Percentiles rank a stretch among this genome's conserved stretches.
These are phyloP conservation scores for Hypoxylon trugodes DNA, from an alignment of 495 filamentous ascomycete species.

Conservation along the genomic window DNA sequence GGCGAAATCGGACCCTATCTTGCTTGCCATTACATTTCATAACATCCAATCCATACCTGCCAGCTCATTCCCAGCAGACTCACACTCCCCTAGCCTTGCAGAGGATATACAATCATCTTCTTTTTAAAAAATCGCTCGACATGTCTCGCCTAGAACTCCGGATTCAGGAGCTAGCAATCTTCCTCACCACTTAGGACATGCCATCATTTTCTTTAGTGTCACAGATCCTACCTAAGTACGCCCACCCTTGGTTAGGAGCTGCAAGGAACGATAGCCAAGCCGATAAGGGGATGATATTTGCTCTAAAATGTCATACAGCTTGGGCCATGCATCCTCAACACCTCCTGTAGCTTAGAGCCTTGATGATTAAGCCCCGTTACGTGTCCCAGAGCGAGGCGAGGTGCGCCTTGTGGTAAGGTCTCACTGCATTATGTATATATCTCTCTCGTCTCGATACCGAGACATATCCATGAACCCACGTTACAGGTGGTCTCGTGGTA, in stretches of 20 bases:
- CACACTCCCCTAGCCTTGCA: background rate
- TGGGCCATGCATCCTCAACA: no score
- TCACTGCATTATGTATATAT: slow-evolving; percentile 40
- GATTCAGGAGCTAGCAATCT: background rate
- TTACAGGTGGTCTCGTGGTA: slow-evolving; percentile 39
- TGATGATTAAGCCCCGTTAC: slow-evolving; percentile 39
- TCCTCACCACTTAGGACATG: background rate
- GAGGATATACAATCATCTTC: slow-evolving; percentile 10
- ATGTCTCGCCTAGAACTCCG: slow-evolving; percentile 3
- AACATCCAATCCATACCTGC: slow-evolving; percentile 15
- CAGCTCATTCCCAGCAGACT: slow-evolving; percentile 7
- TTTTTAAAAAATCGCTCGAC: slow-evolving; percentile 1
- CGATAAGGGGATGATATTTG: slow-evolving; percentile 4
- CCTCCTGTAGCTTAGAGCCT: slow-evolving; percentile 3
- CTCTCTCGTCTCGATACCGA: slow-evolving; percentile 32
- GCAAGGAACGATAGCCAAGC: slow-evolving; percentile 16
- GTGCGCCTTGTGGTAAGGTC: slow-evolving; percentile 35
- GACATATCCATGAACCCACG: slow-evolving; percentile 37
- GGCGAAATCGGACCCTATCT: slow-evolving; percentile 36
- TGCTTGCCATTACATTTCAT: slow-evolving; percentile 8
- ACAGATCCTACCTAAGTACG: slow-evolving; percentile 14
- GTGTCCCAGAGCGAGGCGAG: slow-evolving; percentile 39
- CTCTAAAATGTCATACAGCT: no score
- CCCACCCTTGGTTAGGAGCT: slow-evolving; percentile 10
- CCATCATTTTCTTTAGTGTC: background rate